A percentile compares a stretch with the other conserved stretches of the same genome.
Conservation (phyloP, 2,329 filamentous ascomycete genomes). For the Fusarium siculi region DNA sequence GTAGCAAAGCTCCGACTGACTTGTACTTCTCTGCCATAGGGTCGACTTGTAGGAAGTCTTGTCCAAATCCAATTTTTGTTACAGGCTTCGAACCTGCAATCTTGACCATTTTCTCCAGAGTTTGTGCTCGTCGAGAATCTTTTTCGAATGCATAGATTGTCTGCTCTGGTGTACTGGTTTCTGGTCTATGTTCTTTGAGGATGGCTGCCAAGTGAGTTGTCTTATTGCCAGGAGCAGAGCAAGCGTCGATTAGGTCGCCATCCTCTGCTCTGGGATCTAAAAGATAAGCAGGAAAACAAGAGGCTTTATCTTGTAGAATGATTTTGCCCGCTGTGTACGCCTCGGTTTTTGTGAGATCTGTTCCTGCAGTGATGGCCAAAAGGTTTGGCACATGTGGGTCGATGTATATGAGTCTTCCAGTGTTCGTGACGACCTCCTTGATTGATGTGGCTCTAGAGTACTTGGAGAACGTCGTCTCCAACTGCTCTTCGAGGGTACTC, state of each 20-base stretch:
- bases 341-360: constrained; percentile 76
- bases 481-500: constrained; percentile 75
- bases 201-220: constrained; percentile 92
- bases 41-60: constrained; percentile 85
- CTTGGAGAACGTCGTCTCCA: constrained; percentile 77
- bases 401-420: constrained; percentile 69
- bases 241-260: constrained; percentile 89
- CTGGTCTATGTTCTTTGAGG: constrained; percentile 58
- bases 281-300: constrained; percentile 93
- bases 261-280: constrained; percentile 74
- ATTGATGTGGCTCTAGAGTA: constrained; percentile 69
- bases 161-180: constrained; percentile 48
- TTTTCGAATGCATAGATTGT: constrained; percentile 83
- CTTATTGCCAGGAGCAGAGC: constrained; percentile 96
- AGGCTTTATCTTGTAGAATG: constrained; percentile 96
- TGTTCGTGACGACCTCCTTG: constrained; percentile 60
- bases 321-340: constrained; percentile 82
- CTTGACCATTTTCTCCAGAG: constrained; percentile 84
- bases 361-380: constrained; percentile 77
- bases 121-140: constrained; percentile 75
- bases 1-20: constrained; percentile 81
- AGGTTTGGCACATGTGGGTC: constrained; percentile 87
- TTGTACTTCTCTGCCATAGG: constrained; percentile 70
- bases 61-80: constrained; percentile 75
- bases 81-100: constrained; percentile 75